Percentiles rank a stretch among this genome's conserved stretches.
Evolutionary conservation across 2,329 filamentous ascomycete genomes (phyloP).

Genomic region (Acarospora socialis): DNA sequence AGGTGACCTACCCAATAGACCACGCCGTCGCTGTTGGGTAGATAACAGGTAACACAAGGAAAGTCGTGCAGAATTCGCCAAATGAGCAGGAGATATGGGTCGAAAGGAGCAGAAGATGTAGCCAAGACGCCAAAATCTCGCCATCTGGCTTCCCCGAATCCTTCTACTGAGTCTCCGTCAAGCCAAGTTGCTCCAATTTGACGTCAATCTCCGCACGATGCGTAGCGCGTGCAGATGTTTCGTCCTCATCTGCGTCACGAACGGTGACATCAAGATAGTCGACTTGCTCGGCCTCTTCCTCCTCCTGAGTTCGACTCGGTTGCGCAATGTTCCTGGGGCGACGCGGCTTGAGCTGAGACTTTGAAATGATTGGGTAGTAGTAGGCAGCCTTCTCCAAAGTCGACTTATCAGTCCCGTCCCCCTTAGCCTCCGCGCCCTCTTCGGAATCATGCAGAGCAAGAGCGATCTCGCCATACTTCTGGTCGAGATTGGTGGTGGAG

Average conservation of each 20-base stretch:
- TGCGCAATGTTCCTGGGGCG: constrained; percentile 29
- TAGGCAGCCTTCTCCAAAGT: constrained; percentile 39
- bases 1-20: too few relatives aligned
- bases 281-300: constrained; percentile 32
- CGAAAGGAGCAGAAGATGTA: too few relatives aligned
- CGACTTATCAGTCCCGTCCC: constrained; percentile 7
- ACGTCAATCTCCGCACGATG: constrained; percentile 33
- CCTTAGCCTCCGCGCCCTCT: constrained; percentile 15
- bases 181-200: constrained; percentile 12
- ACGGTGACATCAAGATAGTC: constrained; percentile 39
- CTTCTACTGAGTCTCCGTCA: constrained; percentile 1
- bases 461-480: constrained; percentile 43
- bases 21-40: too few relatives aligned
- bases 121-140: not conserved
- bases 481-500: constrained; percentile 36
- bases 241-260: constrained; percentile 35
- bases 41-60: too few relatives aligned
- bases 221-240: constrained; percentile 32
- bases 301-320: constrained; percentile 22
- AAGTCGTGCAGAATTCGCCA: too few relatives aligned
- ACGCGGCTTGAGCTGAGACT: constrained; percentile 40
- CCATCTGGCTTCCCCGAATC: constrained; percentile 1
- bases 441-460: constrained; percentile 43
- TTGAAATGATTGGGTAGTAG: constrained; percentile 46
- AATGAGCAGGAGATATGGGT: too few relatives aligned